phyloP scores from a whole-genome alignment of 1,284 basidiomycete species.

The Puccinia novopanici region DNA sequence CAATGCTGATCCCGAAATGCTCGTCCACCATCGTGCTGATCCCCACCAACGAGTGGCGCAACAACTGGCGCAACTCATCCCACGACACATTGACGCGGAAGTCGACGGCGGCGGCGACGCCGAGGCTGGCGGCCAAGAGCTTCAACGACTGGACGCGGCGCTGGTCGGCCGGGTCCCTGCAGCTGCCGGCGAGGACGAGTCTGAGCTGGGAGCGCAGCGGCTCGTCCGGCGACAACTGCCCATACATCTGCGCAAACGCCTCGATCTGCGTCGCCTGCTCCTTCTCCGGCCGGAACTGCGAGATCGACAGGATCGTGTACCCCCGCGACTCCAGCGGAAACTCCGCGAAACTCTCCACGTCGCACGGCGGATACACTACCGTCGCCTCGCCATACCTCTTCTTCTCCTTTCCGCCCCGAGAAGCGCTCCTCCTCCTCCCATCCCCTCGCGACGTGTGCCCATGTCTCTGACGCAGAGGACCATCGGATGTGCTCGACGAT shows the following conservation, averaged over 20 bases:
- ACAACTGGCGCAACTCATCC: conserved; percentile 68
- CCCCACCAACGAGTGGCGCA: conserved; percentile 77
- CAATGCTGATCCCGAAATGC: conserved; percentile 97
- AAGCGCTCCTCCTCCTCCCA: not conserved
- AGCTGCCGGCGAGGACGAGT: conserved; percentile 79
- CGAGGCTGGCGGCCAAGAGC: conserved; percentile 67
- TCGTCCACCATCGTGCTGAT: conserved; percentile 98
- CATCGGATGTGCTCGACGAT: no score
- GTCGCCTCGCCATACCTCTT: not conserved
- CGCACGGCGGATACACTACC: conserved; percentile 22
- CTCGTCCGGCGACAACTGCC: conserved; percentile 52
- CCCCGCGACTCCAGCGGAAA: conserved; percentile 19
- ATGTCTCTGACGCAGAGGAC: conserved; percentile 68
- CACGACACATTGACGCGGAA: conserved; percentile 85
- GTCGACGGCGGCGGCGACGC: conserved; percentile 71
- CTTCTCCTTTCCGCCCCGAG: no score
- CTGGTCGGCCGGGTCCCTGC: conserved; percentile 75
- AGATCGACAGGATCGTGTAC: conserved; percentile 10
- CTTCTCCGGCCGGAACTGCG: conserved; percentile 77
- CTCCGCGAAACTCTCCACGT: conserved; percentile 9
- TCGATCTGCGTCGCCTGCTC: conserved; percentile 80
- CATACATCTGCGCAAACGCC: conserved; percentile 69
- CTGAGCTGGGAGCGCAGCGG: conserved; percentile 59
- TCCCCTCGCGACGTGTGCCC: no score
- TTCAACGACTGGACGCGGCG: conserved; percentile 69